These are phyloP conservation scores for Plenodomus biglobosus DNA, from an alignment of 2,329 filamentous ascomycete genomes.

Conservation along the genomic window DNA sequence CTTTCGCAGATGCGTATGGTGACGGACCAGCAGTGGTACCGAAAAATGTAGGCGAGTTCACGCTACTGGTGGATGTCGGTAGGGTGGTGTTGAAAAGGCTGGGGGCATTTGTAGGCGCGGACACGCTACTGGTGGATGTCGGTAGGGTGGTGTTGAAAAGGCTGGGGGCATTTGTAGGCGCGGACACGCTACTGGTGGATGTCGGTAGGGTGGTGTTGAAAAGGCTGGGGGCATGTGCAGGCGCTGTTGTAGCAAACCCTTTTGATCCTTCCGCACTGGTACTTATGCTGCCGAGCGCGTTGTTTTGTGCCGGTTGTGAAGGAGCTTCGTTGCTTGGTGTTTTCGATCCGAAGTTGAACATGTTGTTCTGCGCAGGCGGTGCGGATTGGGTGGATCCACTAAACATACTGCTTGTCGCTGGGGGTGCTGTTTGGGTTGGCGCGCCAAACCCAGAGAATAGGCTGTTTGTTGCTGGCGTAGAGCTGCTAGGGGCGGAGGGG, in stretches of 20 bases:
- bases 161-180: too few species aligned
- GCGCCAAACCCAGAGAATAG: constrained; percentile 10
- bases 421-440: constrained; percentile 4
- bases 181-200: constrained; percentile 11
- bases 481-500: constrained; percentile 14
- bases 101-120: constrained; percentile 11
- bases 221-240: constrained; percentile 12
- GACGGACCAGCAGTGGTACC: constrained; percentile 12
- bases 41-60: constrained; percentile 17
- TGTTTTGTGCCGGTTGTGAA: constrained; percentile 8
- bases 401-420: constrained; percentile 13
- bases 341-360: constrained; percentile 22
- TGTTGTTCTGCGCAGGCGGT: constrained; percentile 12
- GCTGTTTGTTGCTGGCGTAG: constrained; percentile 16
- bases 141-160: constrained; percentile 16
- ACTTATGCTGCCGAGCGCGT: constrained; percentile 14
- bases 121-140: constrained; percentile 4
- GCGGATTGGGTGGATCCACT: constrained; percentile 13
- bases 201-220: constrained; percentile 21
- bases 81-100: constrained; percentile 20
- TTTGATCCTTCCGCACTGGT: constrained; percentile 14
- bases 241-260: constrained; percentile 12
- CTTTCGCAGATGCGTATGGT: constrained; percentile 11
- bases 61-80: constrained; percentile 10
- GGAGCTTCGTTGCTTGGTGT: constrained; percentile 13